Conservation (phyloP, 306 rosid species). For the Prunus dulcis region DNA sequence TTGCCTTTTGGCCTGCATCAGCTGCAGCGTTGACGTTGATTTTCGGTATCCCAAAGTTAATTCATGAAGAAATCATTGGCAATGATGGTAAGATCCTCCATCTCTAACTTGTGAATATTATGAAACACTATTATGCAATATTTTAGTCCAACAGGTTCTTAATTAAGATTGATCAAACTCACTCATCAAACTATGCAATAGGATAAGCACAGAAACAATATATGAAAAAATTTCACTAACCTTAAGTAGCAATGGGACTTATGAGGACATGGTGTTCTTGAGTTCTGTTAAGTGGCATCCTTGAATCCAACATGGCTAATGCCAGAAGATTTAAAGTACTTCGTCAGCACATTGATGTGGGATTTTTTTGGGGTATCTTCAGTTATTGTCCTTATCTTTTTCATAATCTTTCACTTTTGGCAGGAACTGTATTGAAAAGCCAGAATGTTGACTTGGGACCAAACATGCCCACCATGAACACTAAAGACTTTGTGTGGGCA, state of each 20-base stretch:
- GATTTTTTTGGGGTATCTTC: background rate
- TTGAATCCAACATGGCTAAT: too few relatives aligned
- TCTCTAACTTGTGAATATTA: background rate
- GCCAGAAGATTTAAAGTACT: too few relatives aligned
- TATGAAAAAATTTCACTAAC: too few relatives aligned
- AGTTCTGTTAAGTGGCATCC: too few relatives aligned
- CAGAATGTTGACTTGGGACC: constrained; percentile 21
- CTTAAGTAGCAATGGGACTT: too few relatives aligned
- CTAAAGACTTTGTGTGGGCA: constrained; percentile 22
- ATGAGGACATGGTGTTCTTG: too few relatives aligned
- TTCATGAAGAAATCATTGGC: constrained; percentile 34
- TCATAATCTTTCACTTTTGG: background rate
- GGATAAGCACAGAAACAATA: too few relatives aligned
- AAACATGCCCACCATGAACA: constrained; percentile 26
- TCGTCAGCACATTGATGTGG: too few relatives aligned
- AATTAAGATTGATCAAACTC: background rate
- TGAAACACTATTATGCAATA: background rate
- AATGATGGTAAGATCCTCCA: constrained; percentile 35
- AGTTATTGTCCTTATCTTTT: background rate
- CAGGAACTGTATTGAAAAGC: constrained; percentile 27
- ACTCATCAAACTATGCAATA: background rate
- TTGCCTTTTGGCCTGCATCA: constrained; percentile 43
- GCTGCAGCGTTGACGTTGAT: constrained; percentile 32
- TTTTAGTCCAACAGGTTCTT: background rate
- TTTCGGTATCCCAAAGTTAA: constrained; percentile 27